Base-by-base conservation (phyloP, 1,284 basidiomycete genomes). In the Bondarzewia mesenterica region DNA sequence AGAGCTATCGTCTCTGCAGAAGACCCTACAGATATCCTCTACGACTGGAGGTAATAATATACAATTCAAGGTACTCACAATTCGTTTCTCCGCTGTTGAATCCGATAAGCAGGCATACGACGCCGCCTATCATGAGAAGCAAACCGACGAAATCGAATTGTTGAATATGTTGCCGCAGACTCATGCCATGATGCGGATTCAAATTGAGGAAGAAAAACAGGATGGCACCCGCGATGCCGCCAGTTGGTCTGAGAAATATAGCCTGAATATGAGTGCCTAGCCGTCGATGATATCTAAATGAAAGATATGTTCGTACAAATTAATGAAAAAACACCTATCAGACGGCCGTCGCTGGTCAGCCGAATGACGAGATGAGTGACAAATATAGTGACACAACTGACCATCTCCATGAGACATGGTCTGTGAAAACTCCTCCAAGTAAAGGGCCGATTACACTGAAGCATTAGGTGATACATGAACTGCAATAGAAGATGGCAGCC, bases 121-220 rank as follows among this genome's bases (percentile, higher is more conserved):
- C 78, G 0, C 87, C 86, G 1, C 65, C 67, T 46, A 94, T 78
- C 48, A 96, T 72, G 27, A 91, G 71, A 26, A 74, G 47, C 2
- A 91, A 72, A 1, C 90, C 91, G 35, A 83, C 36, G 54, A 89
- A 88, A 63, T 93, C 91, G 54, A 93, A 89, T 48, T 86, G 78
- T 6, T 62, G 57, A 14, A 78, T 58, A 58, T 89, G 80, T 53
- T 87, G 64, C 12, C 66, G 67, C 45, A 86, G 62, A 0, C 80
- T 71, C 45, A 74, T 73, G 7, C 75, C 74, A 50, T 77, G 65
- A 54, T 78, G 82, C 0, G 86, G 85, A 54, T 93, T 91, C 32
- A 96, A 73, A 56, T 93, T 85, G 41, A 96, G 77, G 68, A 85
- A 89, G 62, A 88, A 78, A 60, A 89, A 85, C 7, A 95, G 69